Percentiles rank a stretch among this genome's conserved stretches.
phyloP scores from a whole-genome alignment of 2,329 filamentous ascomycete genomes.

The Bipolaris victoriae region DNA sequence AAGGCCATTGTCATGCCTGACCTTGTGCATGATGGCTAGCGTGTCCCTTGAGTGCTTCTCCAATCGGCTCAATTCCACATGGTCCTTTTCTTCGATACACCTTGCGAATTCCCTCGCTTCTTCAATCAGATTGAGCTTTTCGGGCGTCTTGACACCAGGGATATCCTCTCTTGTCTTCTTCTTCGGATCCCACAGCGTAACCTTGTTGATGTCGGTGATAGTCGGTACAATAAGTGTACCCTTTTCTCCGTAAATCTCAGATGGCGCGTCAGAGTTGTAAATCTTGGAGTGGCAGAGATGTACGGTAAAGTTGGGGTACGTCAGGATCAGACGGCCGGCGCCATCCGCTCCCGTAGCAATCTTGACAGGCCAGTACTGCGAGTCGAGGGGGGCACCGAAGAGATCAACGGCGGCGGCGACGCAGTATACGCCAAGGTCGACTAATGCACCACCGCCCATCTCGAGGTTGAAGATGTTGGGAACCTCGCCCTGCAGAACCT shows the following conservation, averaged over 20 bases:
- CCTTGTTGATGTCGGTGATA: slow-evolving; percentile 54
- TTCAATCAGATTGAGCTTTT: slow-evolving; percentile 54
- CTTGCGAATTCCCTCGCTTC: slow-evolving; percentile 56
- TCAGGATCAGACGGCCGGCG: slow-evolving; percentile 52
- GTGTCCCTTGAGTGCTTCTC: slow-evolving; percentile 53
- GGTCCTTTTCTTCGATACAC: slow-evolving; percentile 51
- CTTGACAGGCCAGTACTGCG: slow-evolving; percentile 53
- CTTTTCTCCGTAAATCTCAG: slow-evolving; percentile 56
- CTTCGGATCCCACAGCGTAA: slow-evolving; percentile 52
- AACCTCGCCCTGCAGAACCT: slow-evolving; percentile 54
- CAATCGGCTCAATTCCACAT: slow-evolving; percentile 45
- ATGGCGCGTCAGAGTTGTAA: slow-evolving; percentile 52
- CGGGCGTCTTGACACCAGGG: slow-evolving; percentile 44
- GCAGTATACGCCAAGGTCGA: slow-evolving; percentile 58
- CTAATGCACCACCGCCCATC: slow-evolving; percentile 55
- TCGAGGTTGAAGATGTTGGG: slow-evolving; percentile 58
- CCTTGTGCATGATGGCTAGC: slow-evolving; percentile 51
- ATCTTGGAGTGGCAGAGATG: slow-evolving; percentile 53
- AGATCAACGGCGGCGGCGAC: slow-evolving; percentile 56
- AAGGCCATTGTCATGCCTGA: slow-evolving; percentile 54
- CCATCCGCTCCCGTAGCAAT: slow-evolving; percentile 55
- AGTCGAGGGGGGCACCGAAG: slow-evolving; percentile 53
- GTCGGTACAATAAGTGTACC: slow-evolving; percentile 54
- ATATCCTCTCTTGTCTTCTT: slow-evolving; percentile 52
- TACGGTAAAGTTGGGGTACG: slow-evolving; percentile 54